Base-by-base conservation (phyloP, 2,329 filamentous ascomycete species). In the Blumeriella jaapii region DNA sequence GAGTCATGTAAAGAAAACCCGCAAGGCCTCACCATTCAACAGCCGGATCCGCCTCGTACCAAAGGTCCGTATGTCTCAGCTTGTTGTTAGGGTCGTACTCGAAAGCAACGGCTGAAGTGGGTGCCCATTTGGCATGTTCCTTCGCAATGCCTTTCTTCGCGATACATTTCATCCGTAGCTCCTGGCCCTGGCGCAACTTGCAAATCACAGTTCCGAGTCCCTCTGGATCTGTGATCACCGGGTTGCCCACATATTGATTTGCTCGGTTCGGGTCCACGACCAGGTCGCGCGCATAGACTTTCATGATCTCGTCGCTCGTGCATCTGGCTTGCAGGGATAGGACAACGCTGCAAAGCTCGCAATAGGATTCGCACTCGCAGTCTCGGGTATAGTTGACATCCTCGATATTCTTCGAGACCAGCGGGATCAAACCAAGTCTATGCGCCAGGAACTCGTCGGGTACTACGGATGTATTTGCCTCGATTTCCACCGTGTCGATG, bases 31-130 rank as follows among this genome's bases (percentile, higher is more conserved):
- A 93, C 87, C 87, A 95, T 67, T 95, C 89, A 53, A 76, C 71
- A 40, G 73, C 69, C 1, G 83, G 62, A 60, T 93, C 82, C 49
- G 79, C 73, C 65, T 98, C 91, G 57, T 85, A 95, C 91, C 91
- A 98, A 60, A 93, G 75, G 54, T 93, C 84, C 37, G 91, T 69
- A 61, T 98, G 91, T 47, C 79, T 74, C 47, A 98, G 66, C 63
- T 93, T 95, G 64, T 98, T 98, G 60, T 93, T 82, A 41, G 91
- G 91, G 58, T 98, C 91, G 60, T 98, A 98, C 61, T 98, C 91
- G 57, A 98, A 98, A 15, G 85, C 87, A 25, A 98, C 78, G 3
- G 91, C 91, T 25, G 86, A 73, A 22, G 83, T 89, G 2, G 91
- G 87, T 53, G 85, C 82, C 91, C 91, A 98, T 61, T 98, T 98